Base-by-base conservation (phyloP, 2,329 filamentous ascomycete species). In the Periconia sp. region DNA sequence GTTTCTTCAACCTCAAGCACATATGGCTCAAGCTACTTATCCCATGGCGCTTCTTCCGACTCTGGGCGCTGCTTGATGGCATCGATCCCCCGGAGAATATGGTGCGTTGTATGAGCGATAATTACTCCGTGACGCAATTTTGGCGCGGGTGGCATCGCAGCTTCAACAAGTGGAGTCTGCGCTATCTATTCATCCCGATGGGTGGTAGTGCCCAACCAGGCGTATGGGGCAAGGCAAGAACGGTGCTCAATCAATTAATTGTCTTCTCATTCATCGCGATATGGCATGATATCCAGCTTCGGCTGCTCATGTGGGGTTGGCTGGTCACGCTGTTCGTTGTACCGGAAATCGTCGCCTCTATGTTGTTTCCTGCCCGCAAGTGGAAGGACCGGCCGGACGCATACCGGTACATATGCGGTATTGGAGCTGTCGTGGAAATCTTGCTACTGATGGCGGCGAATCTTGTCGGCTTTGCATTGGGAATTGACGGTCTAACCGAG, bases 41-140 rank as follows among this genome's bases (percentile, higher is more conserved):
- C 6, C 94, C 94, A 1, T 99, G 92, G 92, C 88, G 94, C n/a
- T 87, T 97, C 69, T 97, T 97, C 81, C 88, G 95, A 4, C 83
- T 99, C n/a, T 99, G 94, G 94, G 80, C 89, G 0, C 80, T 99
- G 4, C 66, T 92, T 12, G 94, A 99, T 67, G 89, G 89, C 48
- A 84, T 99, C 56, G 94, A 99, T 64, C 90, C 94, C 0, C 92
- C 94, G 0, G 94, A 99, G 73, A 99, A 99, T 74, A 96, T 99
- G 90, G 83, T 96, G 40, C 88, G 94, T 56, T 99, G 95, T 72
- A 90, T 96, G 73, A 92, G 86, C 63, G 85, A 99, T 75, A 97
- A 97, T 70, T 96, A 92, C 75, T 92, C 87, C 52, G 87, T 90
- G 0, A 80, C 92, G 28, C 85, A 86, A 15, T 99, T 99, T 74